phyloP scores from a whole-genome alignment of 257 asterid genomes.

The Capsicum rhomboideum region DNA sequence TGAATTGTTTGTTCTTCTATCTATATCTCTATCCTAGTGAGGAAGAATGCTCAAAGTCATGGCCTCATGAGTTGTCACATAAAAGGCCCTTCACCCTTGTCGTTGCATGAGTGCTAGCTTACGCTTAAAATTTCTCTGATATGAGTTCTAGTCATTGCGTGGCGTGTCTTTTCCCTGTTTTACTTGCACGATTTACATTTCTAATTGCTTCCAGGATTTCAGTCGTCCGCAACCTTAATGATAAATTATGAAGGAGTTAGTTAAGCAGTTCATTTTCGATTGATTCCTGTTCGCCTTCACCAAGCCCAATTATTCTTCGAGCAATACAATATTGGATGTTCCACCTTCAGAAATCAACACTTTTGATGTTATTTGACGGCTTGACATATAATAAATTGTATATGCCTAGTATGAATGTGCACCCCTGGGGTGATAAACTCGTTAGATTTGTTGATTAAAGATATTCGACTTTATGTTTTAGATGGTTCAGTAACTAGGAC shows the following conservation, averaged over 20 bases:
- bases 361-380: background rate
- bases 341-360: background rate
- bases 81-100: background rate
- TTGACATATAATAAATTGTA: no score
- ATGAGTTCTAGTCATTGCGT: background rate
- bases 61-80: background rate
- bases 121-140: background rate
- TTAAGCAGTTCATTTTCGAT: background rate
- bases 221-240: background rate
- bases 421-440: no score
- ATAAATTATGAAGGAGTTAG: background rate
- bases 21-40: background rate
- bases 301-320: rapidly evolving
- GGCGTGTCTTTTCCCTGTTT: background rate
- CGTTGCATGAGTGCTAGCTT: background rate
- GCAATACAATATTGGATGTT: background rate
- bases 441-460: no score
- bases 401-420: no score
- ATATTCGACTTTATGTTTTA: no score
- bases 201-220: background rate
- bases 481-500: no score
- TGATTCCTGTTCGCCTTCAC: background rate
- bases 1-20: background rate
- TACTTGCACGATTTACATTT: background rate
- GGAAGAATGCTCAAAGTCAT: background rate